phyloP scores from a whole-genome alignment of 2,329 filamentous ascomycete genomes.

The Ascochyta clinopodiicola region DNA sequence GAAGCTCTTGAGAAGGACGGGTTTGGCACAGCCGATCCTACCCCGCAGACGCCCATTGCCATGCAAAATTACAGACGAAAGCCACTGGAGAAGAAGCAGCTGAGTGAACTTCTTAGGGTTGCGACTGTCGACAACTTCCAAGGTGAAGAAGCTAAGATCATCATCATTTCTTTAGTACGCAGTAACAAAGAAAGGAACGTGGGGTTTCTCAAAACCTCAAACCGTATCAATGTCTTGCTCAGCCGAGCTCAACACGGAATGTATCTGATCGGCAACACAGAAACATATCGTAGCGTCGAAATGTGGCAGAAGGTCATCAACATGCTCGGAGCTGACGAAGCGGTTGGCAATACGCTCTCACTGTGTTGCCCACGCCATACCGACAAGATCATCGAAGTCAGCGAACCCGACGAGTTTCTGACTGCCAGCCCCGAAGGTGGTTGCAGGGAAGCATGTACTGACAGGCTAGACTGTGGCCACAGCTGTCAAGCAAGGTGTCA shows the following conservation, averaged over 20 bases:
- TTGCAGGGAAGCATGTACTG: constrained; percentile 30
- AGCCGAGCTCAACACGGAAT: constrained; percentile 73
- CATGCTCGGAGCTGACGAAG: constrained; percentile 52
- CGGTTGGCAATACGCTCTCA: constrained; percentile 24
- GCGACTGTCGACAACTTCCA: constrained; percentile 80
- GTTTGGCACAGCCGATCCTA: constrained; percentile 11
- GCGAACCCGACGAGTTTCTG: constrained; percentile 37
- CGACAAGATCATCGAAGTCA: constrained; percentile 32
- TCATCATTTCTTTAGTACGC: constrained; percentile 73
- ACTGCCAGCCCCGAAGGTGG: constrained; percentile 41
- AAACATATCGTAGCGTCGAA: constrained; percentile 61
- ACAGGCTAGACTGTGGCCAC: constrained; percentile 41
- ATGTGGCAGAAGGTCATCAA: constrained; percentile 70
- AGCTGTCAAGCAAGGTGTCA: constrained; percentile 39
- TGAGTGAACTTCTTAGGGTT: constrained; percentile 44
- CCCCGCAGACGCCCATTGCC: background rate
- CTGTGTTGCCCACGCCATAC: constrained; percentile 41
- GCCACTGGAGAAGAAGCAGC: constrained; percentile 30
- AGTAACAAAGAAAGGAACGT: constrained; percentile 66
- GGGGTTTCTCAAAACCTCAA: constrained; percentile 71
- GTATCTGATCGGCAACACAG: constrained; percentile 72
- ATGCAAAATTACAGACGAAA: constrained; percentile 14
- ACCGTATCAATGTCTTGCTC: constrained; percentile 73
- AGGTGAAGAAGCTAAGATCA: constrained; percentile 75
- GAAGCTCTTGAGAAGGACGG: constrained; percentile 56